phyloP scores from a whole-genome alignment of 1,284 basidiomycete genomes.

The Cryptococcus sp. region DNA sequence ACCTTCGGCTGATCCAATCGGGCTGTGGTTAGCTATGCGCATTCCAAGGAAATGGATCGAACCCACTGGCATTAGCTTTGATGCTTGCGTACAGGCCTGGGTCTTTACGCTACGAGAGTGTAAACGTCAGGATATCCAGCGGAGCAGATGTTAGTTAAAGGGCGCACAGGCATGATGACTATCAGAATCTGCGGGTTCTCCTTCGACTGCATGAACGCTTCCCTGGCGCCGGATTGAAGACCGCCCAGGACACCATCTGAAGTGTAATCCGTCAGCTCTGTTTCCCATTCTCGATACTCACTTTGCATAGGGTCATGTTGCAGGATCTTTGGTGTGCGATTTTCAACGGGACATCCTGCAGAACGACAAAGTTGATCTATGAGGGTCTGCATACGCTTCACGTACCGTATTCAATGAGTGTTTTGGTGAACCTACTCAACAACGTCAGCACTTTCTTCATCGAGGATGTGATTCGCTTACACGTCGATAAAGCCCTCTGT shows the following conservation, averaged over 20 bases:
- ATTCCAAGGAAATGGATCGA: neutral
- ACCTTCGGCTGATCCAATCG: slow-evolving; percentile 11
- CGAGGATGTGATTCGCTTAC: slow-evolving; percentile 16
- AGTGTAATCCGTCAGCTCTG: slow-evolving; percentile 11
- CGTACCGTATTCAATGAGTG: slow-evolving; percentile 26
- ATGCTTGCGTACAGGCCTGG: slow-evolving; percentile 50
- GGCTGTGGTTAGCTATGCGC: neutral
- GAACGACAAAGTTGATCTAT: neutral
- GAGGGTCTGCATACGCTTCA: neutral
- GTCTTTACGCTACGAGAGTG: slow-evolving; percentile 36
- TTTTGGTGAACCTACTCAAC: slow-evolving; percentile 17
- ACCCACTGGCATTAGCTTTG: slow-evolving; percentile 48
- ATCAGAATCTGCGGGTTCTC: slow-evolving; percentile 48
- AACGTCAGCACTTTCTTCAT: neutral
- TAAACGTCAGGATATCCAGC: too few relatives aligned
- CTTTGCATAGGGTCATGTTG: too few relatives aligned
- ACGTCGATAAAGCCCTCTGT: slow-evolving; percentile 32
- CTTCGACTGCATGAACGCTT: slow-evolving; percentile 36
- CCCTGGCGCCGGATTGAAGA: slow-evolving; percentile 28
- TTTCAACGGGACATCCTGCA: slow-evolving; percentile 32
- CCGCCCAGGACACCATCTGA: slow-evolving; percentile 11
- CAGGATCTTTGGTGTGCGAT: slow-evolving; percentile 25
- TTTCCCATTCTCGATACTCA: neutral
- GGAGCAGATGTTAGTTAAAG: neutral
- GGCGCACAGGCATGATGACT: slow-evolving; percentile 41